phyloP scores from a whole-genome alignment of 2,329 filamentous ascomycete genomes.

The Xylariaceae sp. region DNA sequence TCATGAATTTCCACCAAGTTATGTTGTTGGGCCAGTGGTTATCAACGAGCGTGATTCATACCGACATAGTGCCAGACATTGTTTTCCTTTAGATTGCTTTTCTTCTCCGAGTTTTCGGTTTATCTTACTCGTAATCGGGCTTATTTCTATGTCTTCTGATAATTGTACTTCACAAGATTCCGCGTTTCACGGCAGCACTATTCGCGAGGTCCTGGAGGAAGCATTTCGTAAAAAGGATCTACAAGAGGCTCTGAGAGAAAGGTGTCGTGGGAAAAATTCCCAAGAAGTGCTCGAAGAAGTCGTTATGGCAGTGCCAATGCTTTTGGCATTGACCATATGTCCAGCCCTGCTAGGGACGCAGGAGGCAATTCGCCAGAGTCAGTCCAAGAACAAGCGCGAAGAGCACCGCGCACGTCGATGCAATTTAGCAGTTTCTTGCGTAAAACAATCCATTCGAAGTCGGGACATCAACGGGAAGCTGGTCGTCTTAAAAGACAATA shows the following conservation, averaged over 20 bases:
- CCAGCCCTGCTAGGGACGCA: slow-evolving; percentile 54
- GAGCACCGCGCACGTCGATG: slow-evolving; percentile 55
- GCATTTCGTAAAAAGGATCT: slow-evolving; percentile 10
- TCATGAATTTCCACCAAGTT: no score
- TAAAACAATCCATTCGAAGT: slow-evolving; percentile 50
- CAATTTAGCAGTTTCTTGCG: slow-evolving; percentile 54
- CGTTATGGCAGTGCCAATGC: slow-evolving; percentile 49
- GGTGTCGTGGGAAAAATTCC: slow-evolving; percentile 31
- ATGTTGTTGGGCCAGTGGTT: slow-evolving; percentile 12
- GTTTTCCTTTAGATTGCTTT: neutral
- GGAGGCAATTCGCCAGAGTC: slow-evolving; percentile 56
- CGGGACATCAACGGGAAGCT: slow-evolving; percentile 51
- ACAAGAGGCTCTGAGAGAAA: slow-evolving; percentile 15
- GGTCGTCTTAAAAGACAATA: slow-evolving; percentile 52
- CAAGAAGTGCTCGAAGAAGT: slow-evolving; percentile 34
- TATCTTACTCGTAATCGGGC: no score
- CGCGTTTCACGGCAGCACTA: slow-evolving; percentile 2
- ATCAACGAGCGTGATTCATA: neutral
- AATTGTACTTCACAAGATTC: neutral
- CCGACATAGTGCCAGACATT: neutral
- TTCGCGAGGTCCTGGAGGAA: slow-evolving; percentile 7
- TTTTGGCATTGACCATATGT: slow-evolving; percentile 48
- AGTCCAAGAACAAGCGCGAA: slow-evolving; percentile 54
- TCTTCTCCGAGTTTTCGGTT: no score
- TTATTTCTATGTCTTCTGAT: slow-evolving; percentile 11